A percentile compares a stretch with the other conserved stretches of the same genome.
These are phyloP conservation scores for Penicillium nordicum DNA, from an alignment of 2,329 filamentous ascomycete genomes.

Conservation along the genomic window DNA sequence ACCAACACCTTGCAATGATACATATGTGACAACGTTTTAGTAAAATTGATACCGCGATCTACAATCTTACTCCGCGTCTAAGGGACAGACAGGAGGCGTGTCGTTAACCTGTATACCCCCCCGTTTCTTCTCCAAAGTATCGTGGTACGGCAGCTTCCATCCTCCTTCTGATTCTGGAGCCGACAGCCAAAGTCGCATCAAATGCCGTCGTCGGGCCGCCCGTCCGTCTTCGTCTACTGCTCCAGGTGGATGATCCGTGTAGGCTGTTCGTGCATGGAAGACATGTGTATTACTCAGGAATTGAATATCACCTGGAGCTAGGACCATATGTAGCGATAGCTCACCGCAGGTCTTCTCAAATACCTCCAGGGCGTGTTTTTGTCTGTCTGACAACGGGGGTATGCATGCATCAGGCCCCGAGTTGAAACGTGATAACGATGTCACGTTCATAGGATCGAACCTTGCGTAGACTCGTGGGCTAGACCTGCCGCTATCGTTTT, in stretches of 20 bases:
- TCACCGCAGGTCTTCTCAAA: conserved; percentile 27
- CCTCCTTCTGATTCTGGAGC: conserved; percentile 26
- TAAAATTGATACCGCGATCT: background rate
- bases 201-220: conserved; percentile 21
- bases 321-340: conserved; percentile 26
- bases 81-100: conserved; percentile 23
- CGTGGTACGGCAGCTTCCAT: conserved; percentile 27
- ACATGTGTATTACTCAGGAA: conserved; percentile 28
- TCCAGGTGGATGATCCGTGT: conserved; percentile 25
- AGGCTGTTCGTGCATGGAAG: conserved; percentile 29
- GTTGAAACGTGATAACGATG: conserved; percentile 66
- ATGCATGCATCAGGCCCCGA: conserved; percentile 42
- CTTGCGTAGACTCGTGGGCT: conserved; percentile 69
- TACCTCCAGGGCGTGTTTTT: conserved; percentile 25
- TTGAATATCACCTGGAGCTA: conserved; percentile 28
- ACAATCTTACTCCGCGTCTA: conserved; percentile 23
- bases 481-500: conserved; percentile 51
- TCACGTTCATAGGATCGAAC: conserved; percentile 70
- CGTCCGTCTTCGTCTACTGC: conserved; percentile 22
- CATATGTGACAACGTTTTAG: background rate
- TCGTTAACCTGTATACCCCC: conserved; percentile 30
- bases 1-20: background rate
- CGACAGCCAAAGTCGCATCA: conserved; percentile 29
- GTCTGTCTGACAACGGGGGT: conserved; percentile 24
- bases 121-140: conserved; percentile 27